Percentiles rank a stretch among this genome's conserved stretches.
Conservation (phyloP, 345 rosid species). For the Fremontodendron californicum region DNA sequence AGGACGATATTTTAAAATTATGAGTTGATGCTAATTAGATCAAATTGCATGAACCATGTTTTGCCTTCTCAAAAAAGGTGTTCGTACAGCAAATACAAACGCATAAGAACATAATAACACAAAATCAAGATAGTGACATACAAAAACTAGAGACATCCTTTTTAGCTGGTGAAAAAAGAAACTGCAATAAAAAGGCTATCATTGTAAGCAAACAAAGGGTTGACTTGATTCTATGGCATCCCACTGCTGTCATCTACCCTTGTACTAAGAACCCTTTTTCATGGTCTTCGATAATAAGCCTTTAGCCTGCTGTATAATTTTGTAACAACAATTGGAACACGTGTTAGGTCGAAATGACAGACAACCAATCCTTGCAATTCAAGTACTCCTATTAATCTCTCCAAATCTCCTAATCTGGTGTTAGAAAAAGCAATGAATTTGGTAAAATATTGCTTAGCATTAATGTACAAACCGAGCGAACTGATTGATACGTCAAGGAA, state of each 20-base stretch:
- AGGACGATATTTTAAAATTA: too few relatives aligned
- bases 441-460: background rate
- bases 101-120: background rate
- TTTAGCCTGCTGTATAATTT: background rate
- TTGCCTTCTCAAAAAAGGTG: constrained; percentile 3
- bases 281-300: too few relatives aligned
- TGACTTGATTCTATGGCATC: background rate
- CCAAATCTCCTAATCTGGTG: background rate
- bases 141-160: background rate
- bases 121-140: background rate
- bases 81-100: background rate
- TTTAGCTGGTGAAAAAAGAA: constrained; percentile 21
- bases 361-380: background rate
- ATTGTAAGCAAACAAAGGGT: background rate
- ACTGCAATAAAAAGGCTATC: constrained; percentile 2
- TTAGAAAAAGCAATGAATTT: background rate
- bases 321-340: background rate
- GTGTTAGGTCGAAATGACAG: background rate
- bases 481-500: background rate
- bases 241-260: constrained; percentile 22
- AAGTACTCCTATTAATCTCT: background rate
- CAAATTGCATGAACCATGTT: background rate
- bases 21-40: too few relatives aligned
- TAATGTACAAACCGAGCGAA: too few relatives aligned
- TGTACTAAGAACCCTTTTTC: too few relatives aligned